phyloP scores from a whole-genome alignment of 768 basidiomycete species.

The Polyporus arcularius region DNA sequence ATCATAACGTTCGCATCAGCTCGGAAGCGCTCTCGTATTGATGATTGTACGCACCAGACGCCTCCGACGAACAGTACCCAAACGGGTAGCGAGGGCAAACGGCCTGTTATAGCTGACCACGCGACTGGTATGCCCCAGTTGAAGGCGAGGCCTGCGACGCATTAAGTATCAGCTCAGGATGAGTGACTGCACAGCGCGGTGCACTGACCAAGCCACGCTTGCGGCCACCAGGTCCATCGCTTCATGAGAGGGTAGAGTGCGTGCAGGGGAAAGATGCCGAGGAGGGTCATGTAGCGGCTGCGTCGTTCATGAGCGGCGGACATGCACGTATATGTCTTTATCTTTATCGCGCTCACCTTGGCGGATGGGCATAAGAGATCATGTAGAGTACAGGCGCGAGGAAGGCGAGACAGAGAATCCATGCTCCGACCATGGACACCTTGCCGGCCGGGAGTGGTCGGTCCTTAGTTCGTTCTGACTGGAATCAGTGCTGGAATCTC shows the following conservation, averaged over 20 bases:
- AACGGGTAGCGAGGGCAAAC: conserved; percentile 26
- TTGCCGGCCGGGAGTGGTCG: conserved; percentile 35
- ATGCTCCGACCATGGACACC: conserved; percentile 34
- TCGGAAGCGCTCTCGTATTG: conserved; percentile 15
- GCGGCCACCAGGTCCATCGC: conserved; percentile 59
- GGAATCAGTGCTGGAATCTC: background rate
- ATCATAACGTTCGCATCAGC: no score
- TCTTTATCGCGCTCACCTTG: background rate
- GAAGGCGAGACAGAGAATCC: conserved; percentile 28
- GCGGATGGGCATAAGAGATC: conserved; percentile 10
- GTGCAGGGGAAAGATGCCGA: conserved; percentile 23
- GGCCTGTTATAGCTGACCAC: conserved; percentile 44
- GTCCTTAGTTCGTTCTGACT: conserved; percentile 35
- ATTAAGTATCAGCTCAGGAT: background rate
- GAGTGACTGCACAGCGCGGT: background rate
- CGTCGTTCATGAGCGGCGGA: background rate
- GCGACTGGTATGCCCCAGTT: conserved; percentile 53
- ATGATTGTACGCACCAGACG: conserved; percentile 24
- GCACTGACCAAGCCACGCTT: conserved; percentile 53
- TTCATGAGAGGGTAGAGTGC: conserved; percentile 54
- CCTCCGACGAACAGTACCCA: conserved; percentile 22
- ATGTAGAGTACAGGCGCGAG: conserved; percentile 15
- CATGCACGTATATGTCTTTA: no score
- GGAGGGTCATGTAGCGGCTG: conserved; percentile 13
- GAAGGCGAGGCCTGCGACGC: conserved; percentile 42